These are phyloP conservation scores for Hibiscus mutabilis DNA, from an alignment of 345 rosid species.

Conservation along the genomic window DNA sequence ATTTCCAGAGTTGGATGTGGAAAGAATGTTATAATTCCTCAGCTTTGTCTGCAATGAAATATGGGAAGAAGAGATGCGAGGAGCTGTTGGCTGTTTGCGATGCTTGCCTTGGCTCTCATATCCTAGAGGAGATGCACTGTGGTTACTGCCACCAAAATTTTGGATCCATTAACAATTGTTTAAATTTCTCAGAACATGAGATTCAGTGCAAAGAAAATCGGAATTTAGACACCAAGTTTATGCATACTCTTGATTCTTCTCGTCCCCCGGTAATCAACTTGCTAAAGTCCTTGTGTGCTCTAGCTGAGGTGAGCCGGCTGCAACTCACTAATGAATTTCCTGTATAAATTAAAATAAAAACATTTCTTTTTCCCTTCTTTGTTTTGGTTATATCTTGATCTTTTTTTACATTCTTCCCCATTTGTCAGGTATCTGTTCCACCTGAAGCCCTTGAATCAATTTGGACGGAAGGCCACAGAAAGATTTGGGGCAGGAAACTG, in stretches of 20 bases:
- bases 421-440: constrained; percentile 59
- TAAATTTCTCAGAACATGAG: constrained; percentile 31
- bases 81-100: constrained; percentile 63
- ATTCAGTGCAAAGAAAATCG: constrained; percentile 37
- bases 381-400: background rate
- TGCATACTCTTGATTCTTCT: constrained; percentile 31
- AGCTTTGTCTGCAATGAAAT: constrained; percentile 41
- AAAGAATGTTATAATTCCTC: constrained; percentile 48
- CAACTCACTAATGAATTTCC: background rate
- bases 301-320: constrained; percentile 55
- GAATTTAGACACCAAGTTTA: constrained; percentile 23
- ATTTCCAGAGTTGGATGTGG: constrained; percentile 84
- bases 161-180: constrained; percentile 23
- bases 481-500: constrained; percentile 56
- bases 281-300: constrained; percentile 55
- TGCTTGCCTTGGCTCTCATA: constrained; percentile 46
- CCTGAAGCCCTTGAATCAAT: constrained; percentile 68
- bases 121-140: constrained; percentile 53
- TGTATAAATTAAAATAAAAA: background rate
- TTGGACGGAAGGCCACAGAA: constrained; percentile 61
- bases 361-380: background rate
- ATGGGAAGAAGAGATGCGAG: constrained; percentile 50
- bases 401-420: background rate
- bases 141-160: constrained; percentile 61
- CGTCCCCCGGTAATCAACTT: constrained; percentile 70